A percentile compares a stretch with the other conserved stretches of the same genome.
These are phyloP conservation scores for Hymenoscyphus repandus DNA, from an alignment of 2,329 filamentous ascomycete species.

Conservation along the genomic window DNA sequence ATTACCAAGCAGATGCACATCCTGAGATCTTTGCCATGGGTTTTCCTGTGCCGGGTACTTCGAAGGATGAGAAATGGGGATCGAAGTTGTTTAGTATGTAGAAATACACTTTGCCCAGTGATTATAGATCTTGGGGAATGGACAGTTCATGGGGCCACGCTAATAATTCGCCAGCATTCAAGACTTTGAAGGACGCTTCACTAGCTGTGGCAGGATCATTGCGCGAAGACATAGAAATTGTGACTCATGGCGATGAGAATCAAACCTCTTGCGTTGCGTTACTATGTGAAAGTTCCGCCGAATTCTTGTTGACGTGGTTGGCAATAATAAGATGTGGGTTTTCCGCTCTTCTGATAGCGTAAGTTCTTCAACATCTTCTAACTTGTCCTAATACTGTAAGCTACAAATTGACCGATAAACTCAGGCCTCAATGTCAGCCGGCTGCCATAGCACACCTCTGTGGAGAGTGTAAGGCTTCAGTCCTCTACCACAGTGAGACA, in stretches of 20 bases:
- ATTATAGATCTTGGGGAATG: too few relatives aligned
- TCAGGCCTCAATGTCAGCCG: background rate
- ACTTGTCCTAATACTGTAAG: background rate
- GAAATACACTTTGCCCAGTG: too few relatives aligned
- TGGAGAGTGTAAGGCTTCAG: background rate
- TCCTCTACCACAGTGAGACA: background rate
- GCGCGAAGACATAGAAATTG: background rate
- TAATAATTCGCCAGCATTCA: background rate
- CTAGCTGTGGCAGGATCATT: background rate
- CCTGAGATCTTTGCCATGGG: background rate
- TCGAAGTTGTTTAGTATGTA: background rate
- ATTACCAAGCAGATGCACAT: background rate
- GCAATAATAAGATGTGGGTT: slow-evolving; percentile 51
- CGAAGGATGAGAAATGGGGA: background rate
- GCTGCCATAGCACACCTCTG: background rate
- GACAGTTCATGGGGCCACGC: too few relatives aligned
- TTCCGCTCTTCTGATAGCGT: slow-evolving; percentile 52
- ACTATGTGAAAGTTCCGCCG: slow-evolving; percentile 49
- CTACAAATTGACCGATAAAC: background rate
- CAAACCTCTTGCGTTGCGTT: slow-evolving; percentile 41
- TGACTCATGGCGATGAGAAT: background rate
- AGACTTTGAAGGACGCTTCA: background rate
- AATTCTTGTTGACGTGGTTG: slow-evolving; percentile 56
- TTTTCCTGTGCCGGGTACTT: background rate
- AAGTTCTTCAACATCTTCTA: slow-evolving; percentile 16